These are phyloP conservation scores for Hanseniaspora clermontiae DNA, from an alignment of 805 yeast genomes.

Conservation along the genomic window DNA sequence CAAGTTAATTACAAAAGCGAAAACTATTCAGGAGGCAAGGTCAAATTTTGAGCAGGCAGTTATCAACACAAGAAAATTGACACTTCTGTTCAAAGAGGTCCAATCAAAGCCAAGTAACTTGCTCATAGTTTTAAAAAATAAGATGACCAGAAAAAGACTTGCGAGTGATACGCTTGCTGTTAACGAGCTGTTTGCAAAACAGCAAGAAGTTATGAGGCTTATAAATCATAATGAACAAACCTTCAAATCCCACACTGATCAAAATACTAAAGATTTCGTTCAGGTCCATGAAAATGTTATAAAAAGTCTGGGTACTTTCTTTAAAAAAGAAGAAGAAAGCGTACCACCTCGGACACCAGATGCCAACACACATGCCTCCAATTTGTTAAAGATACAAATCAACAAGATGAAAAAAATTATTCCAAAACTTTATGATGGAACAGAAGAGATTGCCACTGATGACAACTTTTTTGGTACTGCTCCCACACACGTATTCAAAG, in stretches of 20 bases:
- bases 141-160: not conserved
- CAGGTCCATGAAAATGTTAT: not conserved
- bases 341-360: not conserved
- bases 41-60: not conserved
- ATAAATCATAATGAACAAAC: not conserved
- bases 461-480: not conserved
- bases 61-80: not conserved
- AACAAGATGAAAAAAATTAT: not conserved
- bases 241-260: not conserved
- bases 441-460: not conserved
- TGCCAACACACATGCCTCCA: not conserved
- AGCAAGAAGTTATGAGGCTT: not conserved
- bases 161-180: not conserved
- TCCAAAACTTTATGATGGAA: not conserved
- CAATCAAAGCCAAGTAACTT: not conserved
- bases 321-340: conserved; percentile 1
- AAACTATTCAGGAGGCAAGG: not conserved
- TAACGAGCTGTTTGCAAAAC: not conserved
- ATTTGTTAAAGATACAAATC: not conserved
- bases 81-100: not conserved
- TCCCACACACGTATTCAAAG: not conserved
- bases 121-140: not conserved
- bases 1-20: not conserved
- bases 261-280: not conserved
- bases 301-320: not conserved